Conservation (phyloP, 2,329 filamentous ascomycete genomes). For the Graphiopsis chlorocephala region DNA sequence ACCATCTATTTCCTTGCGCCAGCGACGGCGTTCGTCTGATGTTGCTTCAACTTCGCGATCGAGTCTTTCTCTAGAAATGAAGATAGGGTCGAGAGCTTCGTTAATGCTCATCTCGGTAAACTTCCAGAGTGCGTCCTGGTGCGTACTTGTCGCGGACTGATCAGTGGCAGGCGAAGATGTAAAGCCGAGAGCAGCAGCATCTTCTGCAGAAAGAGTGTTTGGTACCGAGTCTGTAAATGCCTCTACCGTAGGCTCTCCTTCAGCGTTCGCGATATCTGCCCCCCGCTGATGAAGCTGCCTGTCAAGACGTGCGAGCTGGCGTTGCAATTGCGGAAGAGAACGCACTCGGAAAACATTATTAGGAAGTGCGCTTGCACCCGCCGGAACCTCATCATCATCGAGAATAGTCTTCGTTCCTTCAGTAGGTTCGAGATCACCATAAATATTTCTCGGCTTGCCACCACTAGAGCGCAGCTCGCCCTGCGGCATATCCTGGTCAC, state of each 20-base stretch:
- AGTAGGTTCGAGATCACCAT: constrained; percentile 31
- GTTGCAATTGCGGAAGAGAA: constrained; percentile 11
- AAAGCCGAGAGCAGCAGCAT: constrained; percentile 2
- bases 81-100: constrained; percentile 82
- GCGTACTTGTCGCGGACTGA: not conserved
- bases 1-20: constrained; percentile 41
- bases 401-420: constrained; percentile 52
- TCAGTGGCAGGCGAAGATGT: not conserved
- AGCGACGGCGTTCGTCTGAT: constrained; percentile 58
- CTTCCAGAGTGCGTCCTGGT: constrained; percentile 82
- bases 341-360: constrained; percentile 49
- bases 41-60: constrained; percentile 62
- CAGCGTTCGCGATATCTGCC: not conserved
- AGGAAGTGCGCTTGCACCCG: not conserved
- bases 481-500: constrained; percentile 36
- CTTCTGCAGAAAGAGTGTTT: not conserved
- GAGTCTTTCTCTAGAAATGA: constrained; percentile 74
- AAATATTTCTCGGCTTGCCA: constrained; percentile 35
- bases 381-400: constrained; percentile 50
- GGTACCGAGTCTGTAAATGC: not conserved
- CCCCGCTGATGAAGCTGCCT: not conserved
- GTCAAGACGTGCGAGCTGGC: constrained; percentile 13
- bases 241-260: not conserved
- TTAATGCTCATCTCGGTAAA: constrained; percentile 91
- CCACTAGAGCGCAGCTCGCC: constrained; percentile 26